Conservation (phyloP, 169 alveolate genomes). For the Eimeria sp. region DNA sequence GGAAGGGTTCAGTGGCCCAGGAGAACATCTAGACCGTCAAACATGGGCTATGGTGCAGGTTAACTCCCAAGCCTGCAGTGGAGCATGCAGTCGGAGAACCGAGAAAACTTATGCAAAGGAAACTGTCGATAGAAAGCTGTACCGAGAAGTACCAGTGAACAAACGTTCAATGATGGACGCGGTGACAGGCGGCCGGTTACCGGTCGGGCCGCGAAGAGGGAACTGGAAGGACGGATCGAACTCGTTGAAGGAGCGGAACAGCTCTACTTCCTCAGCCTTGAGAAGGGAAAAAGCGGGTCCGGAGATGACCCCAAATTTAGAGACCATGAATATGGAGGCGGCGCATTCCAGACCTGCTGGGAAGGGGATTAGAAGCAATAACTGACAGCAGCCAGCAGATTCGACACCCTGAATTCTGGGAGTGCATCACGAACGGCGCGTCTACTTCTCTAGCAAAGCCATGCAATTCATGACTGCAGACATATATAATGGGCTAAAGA, state of each 20-base stretch:
- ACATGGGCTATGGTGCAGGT: background rate
- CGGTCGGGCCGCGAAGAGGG: background rate
- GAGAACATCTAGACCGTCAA: background rate
- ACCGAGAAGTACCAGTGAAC: background rate
- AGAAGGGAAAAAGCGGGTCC: background rate
- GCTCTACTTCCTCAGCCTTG: background rate
- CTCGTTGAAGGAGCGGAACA: background rate
- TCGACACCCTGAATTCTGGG: background rate
- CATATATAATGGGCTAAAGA: background rate
- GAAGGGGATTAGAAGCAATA: background rate
- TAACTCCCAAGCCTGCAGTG: background rate
- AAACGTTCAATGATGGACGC: background rate
- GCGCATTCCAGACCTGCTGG: background rate
- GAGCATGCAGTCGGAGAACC: background rate
- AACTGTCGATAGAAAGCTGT: background rate
- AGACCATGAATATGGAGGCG: background rate
- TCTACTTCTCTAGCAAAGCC: background rate
- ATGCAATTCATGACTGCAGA: background rate
- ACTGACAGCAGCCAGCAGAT: too few relatives aligned
- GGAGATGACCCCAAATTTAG: background rate
- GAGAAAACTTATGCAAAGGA: background rate
- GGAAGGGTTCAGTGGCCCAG: background rate
- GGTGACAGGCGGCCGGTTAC: too few relatives aligned
- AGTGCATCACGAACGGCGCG: background rate
- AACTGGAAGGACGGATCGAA: background rate